These are phyloP conservation scores for Chlorella sp. DNA, from an alignment of 139 green algal species.

Conservation along the genomic window DNA sequence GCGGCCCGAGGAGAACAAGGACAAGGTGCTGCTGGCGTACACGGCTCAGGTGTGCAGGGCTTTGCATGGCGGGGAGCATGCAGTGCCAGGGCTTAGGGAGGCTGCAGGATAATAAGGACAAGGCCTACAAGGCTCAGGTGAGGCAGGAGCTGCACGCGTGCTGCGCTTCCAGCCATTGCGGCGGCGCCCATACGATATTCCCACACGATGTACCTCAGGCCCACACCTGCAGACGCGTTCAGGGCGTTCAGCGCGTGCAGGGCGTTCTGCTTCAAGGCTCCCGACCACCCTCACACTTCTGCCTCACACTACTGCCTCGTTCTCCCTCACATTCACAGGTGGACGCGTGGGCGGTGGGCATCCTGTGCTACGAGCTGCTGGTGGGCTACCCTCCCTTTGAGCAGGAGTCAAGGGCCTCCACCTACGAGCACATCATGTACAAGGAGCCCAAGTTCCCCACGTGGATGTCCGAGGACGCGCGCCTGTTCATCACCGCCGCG, in stretches of 20 bases:
- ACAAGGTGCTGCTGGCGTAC: conserved; percentile 53
- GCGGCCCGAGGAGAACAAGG: conserved; percentile 54
- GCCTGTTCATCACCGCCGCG: conserved; percentile 44
- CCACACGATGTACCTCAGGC: no score
- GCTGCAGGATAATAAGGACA: no score
- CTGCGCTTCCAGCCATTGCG: no score
- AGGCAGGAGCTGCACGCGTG: background rate
- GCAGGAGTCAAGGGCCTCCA: conserved; percentile 42
- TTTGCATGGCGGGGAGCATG: background rate
- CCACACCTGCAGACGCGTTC: background rate
- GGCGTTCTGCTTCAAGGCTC: no score
- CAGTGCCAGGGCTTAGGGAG: no score
- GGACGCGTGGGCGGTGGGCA: conserved; percentile 45
- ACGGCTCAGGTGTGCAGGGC: conserved; percentile 35
- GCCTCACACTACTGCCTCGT: no score
- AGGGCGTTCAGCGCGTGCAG: no score
- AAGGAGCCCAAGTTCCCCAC: conserved; percentile 34
- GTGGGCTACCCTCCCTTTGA: conserved; percentile 54
- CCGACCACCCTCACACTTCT: no score
- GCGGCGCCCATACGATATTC: no score
- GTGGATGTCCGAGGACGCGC: conserved; percentile 34
- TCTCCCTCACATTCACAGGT: conserved; percentile 14
- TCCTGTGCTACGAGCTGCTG: conserved; percentile 50
- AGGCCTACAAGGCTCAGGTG: background rate
- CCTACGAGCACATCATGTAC: conserved; percentile 68